Evolutionary conservation across 495 filamentous ascomycete genomes (phyloP).

Genomic region (Opeltia flavorubescens): DNA sequence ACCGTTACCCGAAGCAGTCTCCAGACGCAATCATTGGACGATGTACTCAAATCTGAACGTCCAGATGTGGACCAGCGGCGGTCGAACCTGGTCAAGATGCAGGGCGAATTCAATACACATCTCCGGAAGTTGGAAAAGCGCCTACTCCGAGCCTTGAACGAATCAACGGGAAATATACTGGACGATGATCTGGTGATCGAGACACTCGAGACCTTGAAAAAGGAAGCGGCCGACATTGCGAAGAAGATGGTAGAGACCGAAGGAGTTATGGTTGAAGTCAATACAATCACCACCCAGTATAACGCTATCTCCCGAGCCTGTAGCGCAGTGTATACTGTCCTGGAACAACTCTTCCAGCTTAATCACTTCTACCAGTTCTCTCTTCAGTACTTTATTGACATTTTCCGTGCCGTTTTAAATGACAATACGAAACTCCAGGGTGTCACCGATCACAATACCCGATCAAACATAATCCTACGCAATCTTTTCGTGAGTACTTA

Average conservation of each 20-base stretch:
- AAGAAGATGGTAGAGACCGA: conserved; percentile 92
- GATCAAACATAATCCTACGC: conserved; percentile 74
- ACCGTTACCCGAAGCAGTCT: conserved; percentile 97
- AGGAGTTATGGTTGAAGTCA: conserved; percentile 95
- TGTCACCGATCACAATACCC: conserved; percentile 58
- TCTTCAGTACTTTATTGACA: conserved; percentile 91
- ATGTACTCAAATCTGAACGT: conserved; percentile 90
- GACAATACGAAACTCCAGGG: conserved; percentile 58
- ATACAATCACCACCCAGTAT: conserved; percentile 86
- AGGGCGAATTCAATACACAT: conserved; percentile 96
- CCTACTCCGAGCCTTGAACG: conserved; percentile 86
- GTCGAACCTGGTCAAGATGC: conserved; percentile 92
- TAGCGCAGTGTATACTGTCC: conserved; percentile 88
- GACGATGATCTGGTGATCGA: conserved; percentile 98
- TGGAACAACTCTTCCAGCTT: conserved; percentile 94
- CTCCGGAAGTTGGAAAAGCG: conserved; percentile 92
- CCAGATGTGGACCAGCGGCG: conserved; percentile 96
- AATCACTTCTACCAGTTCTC: conserved; percentile 99
- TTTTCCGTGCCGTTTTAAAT: conserved; percentile 86
- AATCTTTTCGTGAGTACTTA: conserved; percentile 86
- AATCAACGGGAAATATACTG: conserved; percentile 93
- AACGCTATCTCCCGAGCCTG: conserved; percentile 83
- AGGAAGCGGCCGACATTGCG: conserved; percentile 89
- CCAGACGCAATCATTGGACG: conserved; percentile 92
- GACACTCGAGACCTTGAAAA: conserved; percentile 94